These are phyloP conservation scores for Talaromyces sp. DNA, from an alignment of 2,329 filamentous ascomycete species.

Conservation along the genomic window DNA sequence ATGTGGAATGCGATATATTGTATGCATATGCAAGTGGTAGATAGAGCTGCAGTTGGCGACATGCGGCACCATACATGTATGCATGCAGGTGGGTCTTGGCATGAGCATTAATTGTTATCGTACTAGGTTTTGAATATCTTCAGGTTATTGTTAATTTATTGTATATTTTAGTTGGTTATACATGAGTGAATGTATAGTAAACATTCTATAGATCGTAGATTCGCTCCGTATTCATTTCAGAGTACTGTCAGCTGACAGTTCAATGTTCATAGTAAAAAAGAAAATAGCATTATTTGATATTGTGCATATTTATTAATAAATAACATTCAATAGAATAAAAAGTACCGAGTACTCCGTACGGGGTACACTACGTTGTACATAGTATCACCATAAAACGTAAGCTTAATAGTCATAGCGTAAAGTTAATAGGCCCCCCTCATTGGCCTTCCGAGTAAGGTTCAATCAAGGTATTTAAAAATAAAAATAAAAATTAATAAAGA, in stretches of 20 bases:
- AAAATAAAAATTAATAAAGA: no score
- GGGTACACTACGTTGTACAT: not conserved
- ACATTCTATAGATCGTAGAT: no score
- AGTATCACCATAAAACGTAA: not conserved
- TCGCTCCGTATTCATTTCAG: no score
- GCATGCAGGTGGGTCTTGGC: not conserved
- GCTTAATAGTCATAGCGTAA: not conserved
- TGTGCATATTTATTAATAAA: no score
- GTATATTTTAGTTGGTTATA: no score
- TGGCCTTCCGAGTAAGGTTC: not conserved
- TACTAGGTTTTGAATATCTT: no score
- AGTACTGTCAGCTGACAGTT: no score
- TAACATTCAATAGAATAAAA: not conserved
- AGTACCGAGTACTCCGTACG: not conserved
- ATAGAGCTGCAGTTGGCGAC: not conserved
- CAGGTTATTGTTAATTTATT: no score
- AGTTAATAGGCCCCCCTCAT: not conserved
- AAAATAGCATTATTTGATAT: no score
- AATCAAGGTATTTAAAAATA: not conserved
- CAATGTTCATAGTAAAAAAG: no score
- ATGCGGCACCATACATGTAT: not conserved
- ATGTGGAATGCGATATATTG: constrained; percentile 12
- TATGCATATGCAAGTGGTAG: not conserved
- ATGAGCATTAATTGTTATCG: not conserved
- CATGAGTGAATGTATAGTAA: no score